phyloP scores from a whole-genome alignment of 768 basidiomycete genomes.

The Bullera alba region DNA sequence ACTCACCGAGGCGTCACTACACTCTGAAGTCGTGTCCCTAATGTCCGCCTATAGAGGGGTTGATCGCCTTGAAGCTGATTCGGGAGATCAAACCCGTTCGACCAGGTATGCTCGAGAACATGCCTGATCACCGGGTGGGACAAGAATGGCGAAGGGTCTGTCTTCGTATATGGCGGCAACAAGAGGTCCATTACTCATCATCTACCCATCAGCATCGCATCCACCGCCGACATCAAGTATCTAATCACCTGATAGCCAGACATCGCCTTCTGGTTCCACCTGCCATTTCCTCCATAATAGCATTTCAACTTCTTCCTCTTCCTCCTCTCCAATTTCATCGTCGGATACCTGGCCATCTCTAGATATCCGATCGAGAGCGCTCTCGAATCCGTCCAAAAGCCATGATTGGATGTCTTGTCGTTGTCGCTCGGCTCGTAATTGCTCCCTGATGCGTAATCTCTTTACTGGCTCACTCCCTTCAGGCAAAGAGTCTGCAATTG shows the following conservation, averaged over 20 bases:
- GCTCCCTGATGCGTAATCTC: too few species aligned
- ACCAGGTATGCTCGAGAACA: conserved; percentile 8
- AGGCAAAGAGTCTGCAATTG: too few species aligned
- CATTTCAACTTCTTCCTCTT: conserved; percentile 4
- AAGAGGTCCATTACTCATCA: conserved; percentile 7
- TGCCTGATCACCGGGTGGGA: conserved; percentile 14
- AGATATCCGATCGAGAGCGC: too few species aligned
- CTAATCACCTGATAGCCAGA: conserved; percentile 3
- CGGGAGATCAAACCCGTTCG: background rate
- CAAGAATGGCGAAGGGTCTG: conserved; percentile 11
- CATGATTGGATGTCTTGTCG: too few species aligned
- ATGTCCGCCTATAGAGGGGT: background rate
- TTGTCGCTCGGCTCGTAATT: too few species aligned
- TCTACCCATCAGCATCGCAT: background rate
- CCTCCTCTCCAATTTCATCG: background rate
- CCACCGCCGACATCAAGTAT: background rate
- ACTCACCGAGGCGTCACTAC: background rate
- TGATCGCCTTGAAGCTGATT: background rate
- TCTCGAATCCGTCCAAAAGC: too few species aligned
- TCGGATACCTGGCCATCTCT: too few species aligned
- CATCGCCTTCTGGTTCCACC: background rate
- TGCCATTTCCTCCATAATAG: conserved; percentile 13
- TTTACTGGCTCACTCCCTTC: too few species aligned
- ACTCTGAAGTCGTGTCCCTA: background rate
- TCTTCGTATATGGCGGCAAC: conserved; percentile 8